Conservation (phyloP, 192 early-diverging fungal species). For the Geranomyces variabilis region DNA sequence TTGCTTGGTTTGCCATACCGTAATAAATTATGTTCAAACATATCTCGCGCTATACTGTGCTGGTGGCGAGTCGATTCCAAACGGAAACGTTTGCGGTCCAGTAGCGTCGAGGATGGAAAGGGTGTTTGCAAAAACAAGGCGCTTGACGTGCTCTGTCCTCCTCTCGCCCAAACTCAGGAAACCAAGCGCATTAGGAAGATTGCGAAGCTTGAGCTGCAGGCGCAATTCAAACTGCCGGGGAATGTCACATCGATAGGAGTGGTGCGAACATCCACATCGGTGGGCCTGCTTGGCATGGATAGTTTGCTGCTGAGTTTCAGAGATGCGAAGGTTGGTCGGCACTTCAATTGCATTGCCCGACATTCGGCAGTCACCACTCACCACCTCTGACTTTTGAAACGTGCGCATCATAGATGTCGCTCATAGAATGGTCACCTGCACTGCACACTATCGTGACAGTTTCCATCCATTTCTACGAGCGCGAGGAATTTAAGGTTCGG, state of each 20-base stretch:
- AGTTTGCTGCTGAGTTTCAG: conserved; percentile 75
- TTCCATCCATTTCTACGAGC: conserved; percentile 96
- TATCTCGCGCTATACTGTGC: too few relatives aligned
- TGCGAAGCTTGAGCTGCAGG: conserved; percentile 66
- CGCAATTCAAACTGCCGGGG: conserved; percentile 69
- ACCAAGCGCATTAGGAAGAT: conserved; percentile 27
- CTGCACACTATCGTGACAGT: conserved; percentile 83
- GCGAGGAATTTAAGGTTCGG: conserved; percentile 81
- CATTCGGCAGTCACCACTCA: background rate
- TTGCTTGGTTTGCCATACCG: too few relatives aligned
- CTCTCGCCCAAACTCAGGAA: background rate
- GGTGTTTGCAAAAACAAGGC: too few relatives aligned
- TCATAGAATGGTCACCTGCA: conserved; percentile 80
- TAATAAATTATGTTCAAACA: too few relatives aligned
- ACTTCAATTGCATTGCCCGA: background rate
- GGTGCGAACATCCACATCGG: conserved; percentile 65
- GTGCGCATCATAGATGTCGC: conserved; percentile 73
- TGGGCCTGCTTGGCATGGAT: conserved; percentile 68
- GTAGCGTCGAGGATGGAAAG: too few relatives aligned
- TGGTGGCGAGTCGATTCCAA: too few relatives aligned
- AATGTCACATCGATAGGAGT: conserved; percentile 71
- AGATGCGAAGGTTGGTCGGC: conserved; percentile 76
- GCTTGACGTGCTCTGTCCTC: too few relatives aligned
- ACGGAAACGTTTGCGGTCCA: too few relatives aligned
- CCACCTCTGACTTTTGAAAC: conserved; percentile 1